Evolutionary conservation across 345 rosid genomes (phyloP), one percentile per base, ranked within the genome.

Genomic region (Gossypium herbaceum): DNA sequence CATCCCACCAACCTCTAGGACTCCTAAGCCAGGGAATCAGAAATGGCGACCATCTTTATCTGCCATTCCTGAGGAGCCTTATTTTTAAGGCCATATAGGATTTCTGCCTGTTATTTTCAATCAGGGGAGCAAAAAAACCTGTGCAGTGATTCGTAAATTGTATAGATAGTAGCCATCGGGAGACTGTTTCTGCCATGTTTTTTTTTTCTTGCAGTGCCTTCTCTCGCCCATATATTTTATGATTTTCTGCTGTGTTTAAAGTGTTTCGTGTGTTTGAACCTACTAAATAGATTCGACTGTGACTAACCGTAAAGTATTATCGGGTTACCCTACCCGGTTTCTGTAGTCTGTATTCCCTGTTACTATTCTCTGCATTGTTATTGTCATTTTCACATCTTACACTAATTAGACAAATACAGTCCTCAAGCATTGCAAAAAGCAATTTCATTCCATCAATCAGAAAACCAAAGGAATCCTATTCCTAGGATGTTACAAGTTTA

Each of bases 121-220:
- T 29, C 25, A 16, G 13, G 60, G 60, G 60, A 27, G 56, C 25
- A 57, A 57, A 57, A 57, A 59, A 12, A 1, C 3, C n/a, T 45
- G 71, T 66, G 45, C 5, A 27, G 2, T 20, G 24, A 9, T 27
- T 13, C 11, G 27, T 50, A 68, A 25, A 50, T 48, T 3, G 7
- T 16, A 8, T 27, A 69, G 60, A 51, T 69, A 27, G 45, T 51
- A 27, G 17, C 73, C 25, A 10, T 59, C 15, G 20, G 24, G 60
- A 10, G 60, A 69, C 60, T 16, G 47, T 29, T 51, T 69, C 60
- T 51, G 25, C 73, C 72, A 25, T 48, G 56, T 24, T 34, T 68
- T 34, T 22, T 24, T 68, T 34, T 68, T 68, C 12, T 47, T 68
- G 72, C 72, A 68, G 72, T 22, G 24, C 56, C 6, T 67, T 48